Conservation (phyloP, 768 basidiomycete genomes). For the Candolleomyces aberdarensis region DNA sequence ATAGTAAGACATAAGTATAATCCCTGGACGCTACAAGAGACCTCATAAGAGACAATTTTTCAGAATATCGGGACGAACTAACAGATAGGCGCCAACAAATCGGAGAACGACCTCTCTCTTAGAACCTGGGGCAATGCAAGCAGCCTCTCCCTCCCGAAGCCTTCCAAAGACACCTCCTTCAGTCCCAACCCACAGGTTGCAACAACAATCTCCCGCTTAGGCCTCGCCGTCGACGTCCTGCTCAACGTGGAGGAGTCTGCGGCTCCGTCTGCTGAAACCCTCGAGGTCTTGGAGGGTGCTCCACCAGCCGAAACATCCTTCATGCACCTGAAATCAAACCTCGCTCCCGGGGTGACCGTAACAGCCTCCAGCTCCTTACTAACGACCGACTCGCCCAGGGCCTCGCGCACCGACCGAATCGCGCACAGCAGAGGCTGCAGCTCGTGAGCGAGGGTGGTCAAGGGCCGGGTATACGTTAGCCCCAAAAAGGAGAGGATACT, state of each 20-base stretch:
- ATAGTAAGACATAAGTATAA: too few species aligned
- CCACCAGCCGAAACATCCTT: not conserved
- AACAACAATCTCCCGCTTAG: not conserved
- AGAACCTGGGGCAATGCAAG: not conserved
- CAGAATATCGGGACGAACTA: not conserved
- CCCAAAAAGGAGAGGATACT: not conserved
- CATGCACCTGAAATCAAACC: not conserved
- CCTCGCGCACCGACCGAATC: not conserved
- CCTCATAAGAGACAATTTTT: not conserved
- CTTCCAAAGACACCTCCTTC: not conserved
- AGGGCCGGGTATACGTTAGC: not conserved
- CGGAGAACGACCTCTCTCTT: not conserved
- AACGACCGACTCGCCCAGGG: not conserved
- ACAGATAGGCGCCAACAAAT: not conserved
- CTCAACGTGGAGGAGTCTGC: not conserved
- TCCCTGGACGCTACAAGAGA: too few species aligned
- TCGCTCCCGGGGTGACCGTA: not conserved
- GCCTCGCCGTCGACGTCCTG: not conserved
- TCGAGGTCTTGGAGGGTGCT: too few species aligned
- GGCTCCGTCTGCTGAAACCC: too few species aligned
- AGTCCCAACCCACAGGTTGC: conserved; percentile 1
- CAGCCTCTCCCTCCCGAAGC: not conserved
- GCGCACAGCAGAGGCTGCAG: not conserved
- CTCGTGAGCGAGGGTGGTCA: not conserved
- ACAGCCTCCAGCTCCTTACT: not conserved